Percentiles rank a stretch among this genome's conserved stretches.
Evolutionary conservation across 345 rosid species (phyloP).

Genomic region (Citrus trifoliata): DNA sequence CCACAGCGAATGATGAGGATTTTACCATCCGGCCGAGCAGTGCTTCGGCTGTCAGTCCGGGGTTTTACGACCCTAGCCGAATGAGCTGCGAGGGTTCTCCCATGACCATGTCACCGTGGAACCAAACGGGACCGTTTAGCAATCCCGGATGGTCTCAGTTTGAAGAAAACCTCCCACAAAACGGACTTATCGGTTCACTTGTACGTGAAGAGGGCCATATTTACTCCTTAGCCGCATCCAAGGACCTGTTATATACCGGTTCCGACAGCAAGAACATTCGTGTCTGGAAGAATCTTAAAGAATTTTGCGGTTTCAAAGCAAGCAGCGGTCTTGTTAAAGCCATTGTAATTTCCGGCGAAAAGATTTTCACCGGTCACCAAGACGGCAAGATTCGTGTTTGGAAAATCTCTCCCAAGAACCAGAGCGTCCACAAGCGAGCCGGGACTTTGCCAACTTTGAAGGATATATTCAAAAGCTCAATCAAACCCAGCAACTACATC

Average conservation of each 20-base stretch:
- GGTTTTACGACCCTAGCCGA: conserved; percentile 42
- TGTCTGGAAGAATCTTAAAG: conserved; percentile 89
- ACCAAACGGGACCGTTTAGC: conserved; percentile 55
- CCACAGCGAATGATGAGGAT: conserved; percentile 39
- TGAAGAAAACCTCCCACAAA: conserved; percentile 49
- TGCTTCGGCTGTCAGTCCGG: conserved; percentile 54
- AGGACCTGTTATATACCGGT: conserved; percentile 88
- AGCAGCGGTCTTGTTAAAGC: conserved; percentile 93
- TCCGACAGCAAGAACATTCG: conserved; percentile 97
- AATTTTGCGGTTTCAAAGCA: conserved; percentile 82
- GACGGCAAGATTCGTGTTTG: conserved; percentile 94
- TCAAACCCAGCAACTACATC: conserved; percentile 79
- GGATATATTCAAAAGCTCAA: conserved; percentile 82
- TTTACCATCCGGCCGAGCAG: conserved; percentile 61
- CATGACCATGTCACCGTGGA: conserved; percentile 96
- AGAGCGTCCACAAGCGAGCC: conserved; percentile 60
- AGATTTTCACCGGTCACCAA: conserved; percentile 92
- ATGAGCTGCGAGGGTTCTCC: conserved; percentile 92
- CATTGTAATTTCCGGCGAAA: conserved; percentile 70
- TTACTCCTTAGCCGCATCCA: conserved; percentile 80
- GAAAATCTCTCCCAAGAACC: conserved; percentile 70
- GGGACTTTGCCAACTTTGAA: conserved; percentile 85
- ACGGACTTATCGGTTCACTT: conserved; percentile 79
- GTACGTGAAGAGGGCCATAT: conserved; percentile 94
- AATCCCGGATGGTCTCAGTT: conserved; percentile 42